Evolutionary conservation across 495 filamentous ascomycete species (phyloP).

Genomic region (Tuber calosporum): DNA sequence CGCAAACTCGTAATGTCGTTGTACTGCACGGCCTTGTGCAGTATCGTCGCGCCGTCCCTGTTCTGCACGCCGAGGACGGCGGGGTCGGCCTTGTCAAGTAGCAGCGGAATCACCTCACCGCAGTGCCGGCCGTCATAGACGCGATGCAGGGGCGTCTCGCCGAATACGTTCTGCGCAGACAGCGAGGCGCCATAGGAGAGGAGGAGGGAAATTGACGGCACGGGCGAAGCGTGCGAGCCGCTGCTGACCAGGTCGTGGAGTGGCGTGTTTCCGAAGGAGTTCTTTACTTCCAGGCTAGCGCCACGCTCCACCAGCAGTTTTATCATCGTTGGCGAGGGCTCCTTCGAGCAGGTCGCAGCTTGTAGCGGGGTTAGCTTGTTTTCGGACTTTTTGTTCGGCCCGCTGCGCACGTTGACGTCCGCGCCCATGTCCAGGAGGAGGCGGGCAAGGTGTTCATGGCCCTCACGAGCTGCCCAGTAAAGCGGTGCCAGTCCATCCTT

Average conservation of each 20-base stretch:
- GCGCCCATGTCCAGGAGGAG: constrained; percentile 10
- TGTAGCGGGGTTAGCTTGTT: constrained; percentile 6
- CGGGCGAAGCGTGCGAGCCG: background rate
- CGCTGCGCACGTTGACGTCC: background rate
- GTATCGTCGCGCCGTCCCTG: background rate
- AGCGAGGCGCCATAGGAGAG: background rate
- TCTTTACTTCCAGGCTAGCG: background rate
- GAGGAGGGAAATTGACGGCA: background rate
- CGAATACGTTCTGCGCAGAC: background rate
- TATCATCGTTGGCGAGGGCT: background rate
- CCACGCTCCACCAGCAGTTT: constrained; percentile 6
- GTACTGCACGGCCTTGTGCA: constrained; percentile 9
- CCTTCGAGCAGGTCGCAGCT: background rate
- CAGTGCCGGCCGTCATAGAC: background rate
- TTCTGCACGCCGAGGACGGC: background rate
- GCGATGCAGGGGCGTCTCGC: constrained; percentile 1
- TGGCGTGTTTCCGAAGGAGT: constrained; percentile 9
- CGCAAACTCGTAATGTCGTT: background rate
- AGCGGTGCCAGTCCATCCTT: constrained; percentile 6
- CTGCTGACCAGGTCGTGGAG: background rate
- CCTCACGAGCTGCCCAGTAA: background rate
- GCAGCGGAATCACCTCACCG: background rate
- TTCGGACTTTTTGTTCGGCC: background rate
- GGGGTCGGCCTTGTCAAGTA: constrained; percentile 10
- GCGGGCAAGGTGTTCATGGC: constrained; percentile 3